A percentile compares a stretch with the other conserved stretches of the same genome.
Evolutionary conservation across 148 eudicot species (phyloP).

Genomic region (Beta vulgaris): DNA sequence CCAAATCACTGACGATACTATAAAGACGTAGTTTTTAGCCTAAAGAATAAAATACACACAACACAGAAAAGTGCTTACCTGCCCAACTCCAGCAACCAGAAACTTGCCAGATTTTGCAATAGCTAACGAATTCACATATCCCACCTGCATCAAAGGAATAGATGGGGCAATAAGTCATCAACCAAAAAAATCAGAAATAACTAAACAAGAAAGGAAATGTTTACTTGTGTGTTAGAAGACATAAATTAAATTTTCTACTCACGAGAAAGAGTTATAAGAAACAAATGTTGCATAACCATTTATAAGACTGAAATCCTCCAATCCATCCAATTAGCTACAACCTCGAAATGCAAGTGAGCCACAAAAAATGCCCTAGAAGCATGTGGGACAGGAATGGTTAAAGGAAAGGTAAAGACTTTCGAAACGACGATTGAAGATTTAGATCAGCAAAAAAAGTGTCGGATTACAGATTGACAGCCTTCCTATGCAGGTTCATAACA

Average conservation of each 20-base stretch:
- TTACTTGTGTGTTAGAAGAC: too few species aligned
- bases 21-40: background rate
- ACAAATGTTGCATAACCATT: too few species aligned
- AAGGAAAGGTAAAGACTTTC: background rate
- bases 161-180: conserved; percentile 8
- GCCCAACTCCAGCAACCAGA: conserved; percentile 90
- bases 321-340: background rate
- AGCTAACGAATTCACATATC: conserved; percentile 85
- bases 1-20: background rate
- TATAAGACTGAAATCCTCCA: too few species aligned
- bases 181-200: background rate
- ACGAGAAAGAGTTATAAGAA: too few species aligned
- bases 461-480: too few species aligned
- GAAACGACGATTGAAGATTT: background rate
- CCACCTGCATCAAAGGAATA: conserved; percentile 45
- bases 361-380: background rate
- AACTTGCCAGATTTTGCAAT: conserved; percentile 92
- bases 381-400: background rate
- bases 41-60: background rate
- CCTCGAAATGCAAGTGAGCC: background rate
- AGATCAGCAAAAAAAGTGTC: too few species aligned
- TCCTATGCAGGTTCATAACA: background rate
- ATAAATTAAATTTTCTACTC: too few species aligned
- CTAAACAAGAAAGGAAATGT: background rate
- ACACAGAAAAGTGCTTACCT: conserved; percentile 46